phyloP scores from a whole-genome alignment of 495 filamentous ascomycete species.

The Apiosordaria backusii region DNA sequence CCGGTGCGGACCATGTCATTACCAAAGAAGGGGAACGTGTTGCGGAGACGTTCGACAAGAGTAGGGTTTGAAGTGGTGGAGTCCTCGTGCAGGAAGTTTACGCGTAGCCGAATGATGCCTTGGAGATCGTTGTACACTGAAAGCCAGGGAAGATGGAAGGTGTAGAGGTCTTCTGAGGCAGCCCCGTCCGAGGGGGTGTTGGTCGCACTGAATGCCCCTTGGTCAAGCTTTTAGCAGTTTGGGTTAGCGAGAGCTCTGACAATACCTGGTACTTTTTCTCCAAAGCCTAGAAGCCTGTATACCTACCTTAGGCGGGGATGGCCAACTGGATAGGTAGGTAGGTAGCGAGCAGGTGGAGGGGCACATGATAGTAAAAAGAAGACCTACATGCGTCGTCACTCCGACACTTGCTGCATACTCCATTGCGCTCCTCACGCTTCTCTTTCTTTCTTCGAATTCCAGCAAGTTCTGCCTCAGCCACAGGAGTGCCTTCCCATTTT shows the following conservation, averaged over 20 bases:
- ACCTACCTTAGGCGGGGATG: no score
- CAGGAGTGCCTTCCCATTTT: not conserved
- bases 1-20: constrained; percentile 30
- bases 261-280: no score
- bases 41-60: constrained; percentile 21
- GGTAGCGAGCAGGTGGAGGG: not conserved
- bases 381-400: not conserved
- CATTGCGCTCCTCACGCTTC: not conserved
- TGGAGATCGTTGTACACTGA: constrained; percentile 20
- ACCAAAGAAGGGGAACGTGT: constrained; percentile 31
- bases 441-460: not conserved
- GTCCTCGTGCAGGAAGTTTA: constrained; percentile 31
- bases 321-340: constrained; percentile 11
- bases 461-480: not conserved
- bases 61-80: constrained; percentile 8
- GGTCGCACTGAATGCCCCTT: constrained; percentile 27
- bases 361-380: not conserved
- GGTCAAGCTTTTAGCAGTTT: constrained; percentile 21
- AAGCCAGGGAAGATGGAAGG: constrained; percentile 27
- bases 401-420: not conserved
- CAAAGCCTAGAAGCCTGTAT: no score
- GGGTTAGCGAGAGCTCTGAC: not conserved
- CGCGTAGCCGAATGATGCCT: constrained; percentile 22
- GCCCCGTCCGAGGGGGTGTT: constrained; percentile 24
- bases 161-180: constrained; percentile 24